These are phyloP conservation scores for Coniosporium tulheliwenetii DNA, from an alignment of 2,329 filamentous ascomycete genomes.

Conservation along the genomic window DNA sequence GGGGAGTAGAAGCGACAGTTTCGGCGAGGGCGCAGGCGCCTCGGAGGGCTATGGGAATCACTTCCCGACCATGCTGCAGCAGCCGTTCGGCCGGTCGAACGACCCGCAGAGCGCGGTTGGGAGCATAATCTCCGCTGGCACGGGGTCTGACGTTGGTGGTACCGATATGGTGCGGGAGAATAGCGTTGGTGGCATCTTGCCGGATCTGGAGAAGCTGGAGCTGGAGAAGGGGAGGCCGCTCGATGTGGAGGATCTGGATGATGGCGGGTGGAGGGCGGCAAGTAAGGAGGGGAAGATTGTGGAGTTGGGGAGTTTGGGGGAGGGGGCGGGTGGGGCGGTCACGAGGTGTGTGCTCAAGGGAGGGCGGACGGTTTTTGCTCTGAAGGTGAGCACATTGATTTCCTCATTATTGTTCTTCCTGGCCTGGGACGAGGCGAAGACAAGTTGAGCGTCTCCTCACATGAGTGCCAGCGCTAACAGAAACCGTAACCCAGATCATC, in stretches of 20 bases:
- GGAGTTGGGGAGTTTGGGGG: conserved; percentile 78
- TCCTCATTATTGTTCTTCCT: too few relatives aligned
- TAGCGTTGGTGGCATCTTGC: conserved; percentile 62
- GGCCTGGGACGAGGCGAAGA: too few relatives aligned
- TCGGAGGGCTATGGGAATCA: conserved; percentile 72
- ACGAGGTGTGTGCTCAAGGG: conserved; percentile 80
- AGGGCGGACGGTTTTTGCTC: conserved; percentile 84
- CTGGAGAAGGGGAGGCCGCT: conserved; percentile 68
- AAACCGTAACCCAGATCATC: conserved; percentile 52
- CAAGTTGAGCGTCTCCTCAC: too few relatives aligned
- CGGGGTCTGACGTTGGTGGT: conserved; percentile 49
- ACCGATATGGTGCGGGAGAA: conserved; percentile 62
- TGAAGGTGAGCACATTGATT: conserved; percentile 56
- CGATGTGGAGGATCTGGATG: conserved; percentile 89
- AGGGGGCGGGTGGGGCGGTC: conserved; percentile 90
- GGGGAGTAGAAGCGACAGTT: conserved; percentile 54
- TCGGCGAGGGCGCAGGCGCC: conserved; percentile 63
- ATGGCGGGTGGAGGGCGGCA: conserved; percentile 88
- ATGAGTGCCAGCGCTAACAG: not conserved
- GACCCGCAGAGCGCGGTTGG: conserved; percentile 83
- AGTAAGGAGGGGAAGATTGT: conserved; percentile 77
- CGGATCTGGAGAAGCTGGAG: conserved; percentile 63
- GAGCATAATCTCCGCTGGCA: conserved; percentile 64
- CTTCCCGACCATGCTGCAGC: conserved; percentile 56
- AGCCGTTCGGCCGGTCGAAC: conserved; percentile 48